Evolutionary conservation across 176 grass and related monocot genomes (phyloP), one percentile per base, ranked within the genome.

Genomic region (Rhynchospora pubera): DNA sequence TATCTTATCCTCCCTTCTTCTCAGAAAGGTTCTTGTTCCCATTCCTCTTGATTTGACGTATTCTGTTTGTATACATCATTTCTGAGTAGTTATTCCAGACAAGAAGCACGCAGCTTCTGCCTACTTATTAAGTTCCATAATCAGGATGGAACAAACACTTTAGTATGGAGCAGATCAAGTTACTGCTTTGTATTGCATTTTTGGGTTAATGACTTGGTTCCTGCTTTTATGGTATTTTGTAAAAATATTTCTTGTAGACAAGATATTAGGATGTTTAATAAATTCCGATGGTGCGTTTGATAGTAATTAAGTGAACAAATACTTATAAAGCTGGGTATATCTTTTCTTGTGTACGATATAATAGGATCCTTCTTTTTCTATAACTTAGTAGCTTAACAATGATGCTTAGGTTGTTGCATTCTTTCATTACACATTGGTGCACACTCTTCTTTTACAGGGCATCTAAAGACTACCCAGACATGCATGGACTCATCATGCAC

Each of bases 401-500:
- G 21, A 74, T 74, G 8, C 19, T 56, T 55, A 56, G 24, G 72
- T 56, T 77, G 23, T 55, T 77, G 50, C 24, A 77, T 77, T 56
- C 50, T 77, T 77, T 77, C 50, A 30, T 77, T 77, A 77, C 72
- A 77, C 26, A 21, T 77, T 15, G 21, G 24, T 56, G 72, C 72
- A 56, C 72, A 77, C 72, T 77, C 50, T 77, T 77, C 72, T 77
- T 53, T 19, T 55, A 89, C 93, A 99, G 96, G 92, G 88, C 92
- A 85, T 94, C 92, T 64, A 93, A 94, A 90, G 96, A 95, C 84
- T 95, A 94, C 71, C 52, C 79, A 86, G 93, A 95, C 89, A 84
- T 90, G 84, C 96, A 95, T 89, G 96, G 82, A 63, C 90, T 99
- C 85, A 79, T 87, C 79, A 95, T 95, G 86, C 96, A 99, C 86